Conservation (phyloP, 129 eudicot species). For the Ambrosia artemisiifolia region DNA sequence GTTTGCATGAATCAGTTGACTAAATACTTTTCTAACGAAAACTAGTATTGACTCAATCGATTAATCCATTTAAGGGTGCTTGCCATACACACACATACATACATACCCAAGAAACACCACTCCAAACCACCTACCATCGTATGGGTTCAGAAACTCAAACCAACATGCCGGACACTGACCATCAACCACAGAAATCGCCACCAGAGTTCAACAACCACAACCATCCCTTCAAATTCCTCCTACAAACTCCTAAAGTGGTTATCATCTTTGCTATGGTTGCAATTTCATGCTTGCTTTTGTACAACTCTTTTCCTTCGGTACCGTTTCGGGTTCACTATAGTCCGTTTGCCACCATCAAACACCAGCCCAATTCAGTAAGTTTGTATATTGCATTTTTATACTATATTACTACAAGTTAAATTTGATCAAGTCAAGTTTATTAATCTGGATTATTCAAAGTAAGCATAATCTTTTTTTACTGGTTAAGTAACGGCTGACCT, state of each 20-base stretch:
- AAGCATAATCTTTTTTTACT: no score
- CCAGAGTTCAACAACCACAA: constrained; percentile 17
- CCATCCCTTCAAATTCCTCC: neutral
- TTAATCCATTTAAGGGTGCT: neutral
- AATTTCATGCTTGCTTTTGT: constrained; percentile 21
- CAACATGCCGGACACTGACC: constrained; percentile 1
- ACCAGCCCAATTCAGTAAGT: constrained; percentile 17
- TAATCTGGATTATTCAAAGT: no score
- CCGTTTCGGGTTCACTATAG: constrained; percentile 12
- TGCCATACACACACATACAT: neutral
- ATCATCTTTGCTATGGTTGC: constrained; percentile 24
- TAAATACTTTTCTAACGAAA: neutral
- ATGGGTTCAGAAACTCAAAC: constrained; percentile 18
- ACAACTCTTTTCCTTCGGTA: constrained; percentile 9
- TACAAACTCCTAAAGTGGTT: constrained; percentile 26
- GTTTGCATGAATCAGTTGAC: constrained; percentile 5
- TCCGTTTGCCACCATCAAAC: constrained; percentile 8
- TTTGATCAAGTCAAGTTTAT: no score
- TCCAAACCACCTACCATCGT: constrained; percentile 9
- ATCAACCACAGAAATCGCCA: constrained; percentile 14
- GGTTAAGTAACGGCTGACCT: no score
- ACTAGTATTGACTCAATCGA: neutral
- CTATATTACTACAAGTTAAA: no score
- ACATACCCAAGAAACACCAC: neutral
- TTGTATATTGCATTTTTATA: neutral